A percentile compares a stretch with the other conserved stretches of the same genome.
Conservation (phyloP, 805 yeast species). For the Kazachstania viticola region DNA sequence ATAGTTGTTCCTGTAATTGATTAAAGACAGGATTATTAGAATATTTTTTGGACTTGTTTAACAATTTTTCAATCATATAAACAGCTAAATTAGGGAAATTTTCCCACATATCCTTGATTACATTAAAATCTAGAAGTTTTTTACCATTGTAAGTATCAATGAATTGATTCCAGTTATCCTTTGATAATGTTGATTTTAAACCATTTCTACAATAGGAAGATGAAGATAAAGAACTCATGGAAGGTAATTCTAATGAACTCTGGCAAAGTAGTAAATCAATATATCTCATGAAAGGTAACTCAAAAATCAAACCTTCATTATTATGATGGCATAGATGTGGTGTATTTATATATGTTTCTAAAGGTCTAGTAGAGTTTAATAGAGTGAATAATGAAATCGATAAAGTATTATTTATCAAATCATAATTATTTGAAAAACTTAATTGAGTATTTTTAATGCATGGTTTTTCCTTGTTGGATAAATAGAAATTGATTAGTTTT, state of each 20-base stretch:
- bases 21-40: slow-evolving; percentile 1
- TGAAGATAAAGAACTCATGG: background rate
- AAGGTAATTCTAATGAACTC: slow-evolving; percentile 6
- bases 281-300: slow-evolving; percentile 9
- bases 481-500: slow-evolving; percentile 30
- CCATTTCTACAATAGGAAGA: slow-evolving; percentile 12
- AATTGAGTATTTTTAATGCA: too few species aligned
- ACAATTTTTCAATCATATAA: slow-evolving; percentile 11
- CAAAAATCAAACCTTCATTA: too few species aligned
- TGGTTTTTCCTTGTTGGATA: slow-evolving; percentile 33
- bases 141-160: slow-evolving; percentile 4
- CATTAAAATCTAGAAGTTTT: slow-evolving; percentile 10
- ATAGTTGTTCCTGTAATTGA: slow-evolving; percentile 9
- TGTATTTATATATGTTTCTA: too few species aligned
- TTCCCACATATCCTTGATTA: slow-evolving; percentile 18
- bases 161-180: slow-evolving; percentile 8
- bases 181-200: slow-evolving; percentile 9
- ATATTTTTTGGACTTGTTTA: slow-evolving; percentile 7
- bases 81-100: slow-evolving; percentile 21
- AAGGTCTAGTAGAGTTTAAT: too few species aligned
- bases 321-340: too few species aligned
- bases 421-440: slow-evolving; percentile 1
- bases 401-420: slow-evolving; percentile 1
- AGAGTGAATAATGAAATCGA: too few species aligned
- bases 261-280: slow-evolving; percentile 17